These are phyloP conservation scores for Ogataea philodendri DNA, from an alignment of 805 yeast species.

Conservation along the genomic window DNA sequence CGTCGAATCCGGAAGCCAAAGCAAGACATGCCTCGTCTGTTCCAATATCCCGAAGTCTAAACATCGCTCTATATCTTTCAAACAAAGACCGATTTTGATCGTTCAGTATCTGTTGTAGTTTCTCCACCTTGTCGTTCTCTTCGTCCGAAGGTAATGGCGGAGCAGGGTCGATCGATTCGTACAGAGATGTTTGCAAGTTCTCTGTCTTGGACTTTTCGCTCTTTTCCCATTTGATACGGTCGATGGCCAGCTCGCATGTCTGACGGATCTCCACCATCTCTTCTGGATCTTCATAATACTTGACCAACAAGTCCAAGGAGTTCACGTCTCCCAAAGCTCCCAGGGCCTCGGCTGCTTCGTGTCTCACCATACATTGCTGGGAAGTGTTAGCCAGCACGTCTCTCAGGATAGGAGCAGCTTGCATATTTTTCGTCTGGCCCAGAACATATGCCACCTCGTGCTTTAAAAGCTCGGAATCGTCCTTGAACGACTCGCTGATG, in stretches of 20 bases:
- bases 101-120: conserved; percentile 66
- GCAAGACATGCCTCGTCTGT: conserved; percentile 92
- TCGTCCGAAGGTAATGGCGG: conserved; percentile 79
- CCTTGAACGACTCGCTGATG: conserved; percentile 80
- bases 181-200: conserved; percentile 68
- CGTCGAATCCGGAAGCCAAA: conserved; percentile 83
- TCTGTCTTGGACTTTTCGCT: conserved; percentile 66
- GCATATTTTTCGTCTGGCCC: conserved; percentile 87
- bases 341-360: conserved; percentile 98
- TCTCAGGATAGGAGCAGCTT: conserved; percentile 74
- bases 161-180: conserved; percentile 93
- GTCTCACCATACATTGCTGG: conserved; percentile 96
- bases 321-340: conserved; percentile 90
- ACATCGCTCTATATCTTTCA: conserved; percentile 97
- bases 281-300: conserved; percentile 69
- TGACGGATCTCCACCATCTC: conserved; percentile 80
- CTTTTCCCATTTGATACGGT: conserved; percentile 89
- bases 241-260: conserved; percentile 96
- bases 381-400: conserved; percentile 59
- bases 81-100: conserved; percentile 78
- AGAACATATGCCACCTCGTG: conserved; percentile 97
- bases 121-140: conserved; percentile 56
- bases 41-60: conserved; percentile 92
- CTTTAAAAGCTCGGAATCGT: conserved; percentile 83
- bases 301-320: conserved; percentile 62